Conservation (phyloP, 306 rosid genomes). For the Cucumis hystrix region DNA sequence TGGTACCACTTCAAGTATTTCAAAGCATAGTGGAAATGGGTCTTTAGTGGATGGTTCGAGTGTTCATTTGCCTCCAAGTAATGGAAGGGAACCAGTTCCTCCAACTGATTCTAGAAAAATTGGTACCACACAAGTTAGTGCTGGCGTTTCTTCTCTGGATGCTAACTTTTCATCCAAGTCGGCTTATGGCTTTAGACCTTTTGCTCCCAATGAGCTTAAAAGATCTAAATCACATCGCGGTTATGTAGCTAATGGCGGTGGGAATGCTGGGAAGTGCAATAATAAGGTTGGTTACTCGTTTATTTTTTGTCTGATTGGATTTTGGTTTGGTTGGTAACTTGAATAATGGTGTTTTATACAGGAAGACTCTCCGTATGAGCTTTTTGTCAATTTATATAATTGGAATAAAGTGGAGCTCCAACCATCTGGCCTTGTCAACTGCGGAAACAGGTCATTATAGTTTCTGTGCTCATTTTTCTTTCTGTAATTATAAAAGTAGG, state of each 20-base stretch:
- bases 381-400: slow-evolving; percentile 5
- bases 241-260: slow-evolving; percentile 24
- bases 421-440: slow-evolving; percentile 16
- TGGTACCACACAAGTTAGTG: slow-evolving; percentile 21
- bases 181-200: slow-evolving; percentile 49
- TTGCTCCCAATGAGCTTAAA: slow-evolving; percentile 60
- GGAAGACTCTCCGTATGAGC: slow-evolving; percentile 4
- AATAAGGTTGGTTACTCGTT: slow-evolving; percentile 35
- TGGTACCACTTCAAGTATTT: slow-evolving; percentile 9
- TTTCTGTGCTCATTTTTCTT: not conserved
- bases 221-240: slow-evolving; percentile 52
- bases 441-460: slow-evolving; percentile 9
- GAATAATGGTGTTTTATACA: slow-evolving; percentile 3
- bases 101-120: slow-evolving; percentile 16
- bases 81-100: slow-evolving; percentile 16
- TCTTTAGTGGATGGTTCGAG: not conserved
- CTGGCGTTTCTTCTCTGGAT: slow-evolving; percentile 30
- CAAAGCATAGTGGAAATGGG: slow-evolving; percentile 22
- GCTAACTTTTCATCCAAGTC: slow-evolving; percentile 30
- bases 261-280: slow-evolving; percentile 35
- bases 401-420: slow-evolving; percentile 14
- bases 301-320: not conserved
- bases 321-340: not conserved
- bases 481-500: not conserved
- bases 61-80: slow-evolving; percentile 26